Base-by-base conservation (phyloP, 2,329 filamentous ascomycete genomes). In the Chaetomium sp. region DNA sequence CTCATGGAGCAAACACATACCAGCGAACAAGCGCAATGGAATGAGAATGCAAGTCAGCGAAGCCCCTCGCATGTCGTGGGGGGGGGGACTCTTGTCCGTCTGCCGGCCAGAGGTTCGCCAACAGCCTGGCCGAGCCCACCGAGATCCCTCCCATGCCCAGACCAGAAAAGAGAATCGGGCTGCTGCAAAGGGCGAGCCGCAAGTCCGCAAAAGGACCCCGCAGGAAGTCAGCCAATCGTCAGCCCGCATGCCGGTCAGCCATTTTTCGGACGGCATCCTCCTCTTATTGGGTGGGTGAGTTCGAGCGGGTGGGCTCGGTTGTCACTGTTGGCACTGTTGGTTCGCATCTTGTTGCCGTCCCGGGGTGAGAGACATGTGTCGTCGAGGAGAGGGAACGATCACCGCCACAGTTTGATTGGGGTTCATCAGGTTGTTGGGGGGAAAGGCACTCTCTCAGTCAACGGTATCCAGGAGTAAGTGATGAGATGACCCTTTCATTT, bases 211-310 rank as follows among this genome's bases (percentile, higher is more conserved):
- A 35, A 42, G 48, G 19, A 53, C 58, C 58, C 58, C 52, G 56
- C 53, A 58, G 53, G 51, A 10, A 10, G 27, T 36, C 34, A 35
- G 12, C 56, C 54, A 49, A 55, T 55, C 42, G 11, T 35, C 27
- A 34, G 40, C 47, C 40, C 44, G 51, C 35, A 35, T 32, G 38
- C n/a, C 3, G 1, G 53, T 55, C 56, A 58, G 46, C 53, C 49
- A 56, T 40, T 48, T 32, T 48, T 19, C 37, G 48, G 37, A 9
- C 8, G 34, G n/a, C 42, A 44, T 46, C 35, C 34, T 33, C 14
- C 6, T 49, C 12, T 38, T 32, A 54, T 54, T 54, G 55, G 55
- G 44, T 37, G 52, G 34, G 47, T 27, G 19, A 27, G 19, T 27
- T 27, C 19, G 19, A 27, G 19, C 19, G 19, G 19, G 19, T 27